A percentile compares a stretch with the other conserved stretches of the same genome.
Evolutionary conservation across 176 grass and related monocot species (phyloP).

Genomic region (Cenchrus fungigraminus): DNA sequence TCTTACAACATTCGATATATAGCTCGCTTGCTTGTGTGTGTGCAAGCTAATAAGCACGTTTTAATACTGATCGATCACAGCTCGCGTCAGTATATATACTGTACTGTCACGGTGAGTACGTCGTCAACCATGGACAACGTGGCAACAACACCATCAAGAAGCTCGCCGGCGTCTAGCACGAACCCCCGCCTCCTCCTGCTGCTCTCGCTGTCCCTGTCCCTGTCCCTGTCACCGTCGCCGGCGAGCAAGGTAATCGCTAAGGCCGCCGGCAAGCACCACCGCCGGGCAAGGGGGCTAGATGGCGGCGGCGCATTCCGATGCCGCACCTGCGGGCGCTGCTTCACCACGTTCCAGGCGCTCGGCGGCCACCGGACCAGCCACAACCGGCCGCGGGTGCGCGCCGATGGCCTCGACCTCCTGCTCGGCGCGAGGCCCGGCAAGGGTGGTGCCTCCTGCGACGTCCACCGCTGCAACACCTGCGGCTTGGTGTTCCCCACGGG

Average conservation of each 20-base stretch:
- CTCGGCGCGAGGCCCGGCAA: conserved; percentile 25
- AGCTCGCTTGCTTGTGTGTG: neutral
- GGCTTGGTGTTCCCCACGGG: conserved; percentile 48
- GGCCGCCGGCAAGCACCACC: neutral
- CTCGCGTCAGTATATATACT: too few relatives aligned
- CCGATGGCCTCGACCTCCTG: conserved; percentile 35
- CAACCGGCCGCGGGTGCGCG: conserved; percentile 52
- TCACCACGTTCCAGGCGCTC: conserved; percentile 62
- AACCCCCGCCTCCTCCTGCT: neutral
- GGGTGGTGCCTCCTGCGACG: neutral
- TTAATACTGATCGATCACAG: neutral
- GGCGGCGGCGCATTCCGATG: conserved; percentile 42
- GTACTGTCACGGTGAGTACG: too few relatives aligned
- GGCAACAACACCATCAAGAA: neutral
- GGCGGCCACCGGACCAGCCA: conserved; percentile 72
- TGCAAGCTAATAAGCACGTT: neutral
- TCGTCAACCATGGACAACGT: too few relatives aligned
- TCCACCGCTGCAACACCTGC: conserved; percentile 55
- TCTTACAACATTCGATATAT: neutral
- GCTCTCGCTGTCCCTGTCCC: neutral
- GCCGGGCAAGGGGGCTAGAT: neutral
- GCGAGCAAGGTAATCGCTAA: conserved; percentile 45
- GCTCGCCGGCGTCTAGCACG: neutral
- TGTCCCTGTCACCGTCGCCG: conserved; percentile 5
- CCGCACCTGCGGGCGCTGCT: conserved; percentile 64